Evolutionary conservation across 1,139 yeast genomes (phyloP).

Genomic region (Pichia inconspicua): DNA sequence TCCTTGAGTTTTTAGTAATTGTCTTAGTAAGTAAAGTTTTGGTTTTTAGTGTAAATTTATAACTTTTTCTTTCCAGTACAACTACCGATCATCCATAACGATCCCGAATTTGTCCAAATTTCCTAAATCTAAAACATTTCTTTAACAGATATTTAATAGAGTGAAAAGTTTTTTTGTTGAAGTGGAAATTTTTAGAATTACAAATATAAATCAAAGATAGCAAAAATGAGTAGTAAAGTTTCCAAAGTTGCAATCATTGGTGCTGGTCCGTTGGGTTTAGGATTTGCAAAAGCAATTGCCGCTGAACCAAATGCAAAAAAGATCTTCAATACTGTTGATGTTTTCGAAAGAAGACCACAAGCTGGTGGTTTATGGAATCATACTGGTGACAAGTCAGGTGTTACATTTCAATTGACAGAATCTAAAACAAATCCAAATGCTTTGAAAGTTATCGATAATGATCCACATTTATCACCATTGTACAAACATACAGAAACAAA

Average conservation of each 20-base stretch:
- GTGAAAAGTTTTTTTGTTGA: background rate
- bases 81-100: too few species aligned
- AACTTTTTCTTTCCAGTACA: background rate
- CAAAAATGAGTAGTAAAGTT: constrained; percentile 3
- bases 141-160: background rate
- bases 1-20: too few species aligned
- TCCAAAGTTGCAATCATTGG: constrained; percentile 38
- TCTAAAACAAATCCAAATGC: constrained; percentile 11
- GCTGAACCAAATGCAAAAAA: constrained; percentile 32
- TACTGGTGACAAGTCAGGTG: constrained; percentile 27
- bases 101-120: background rate
- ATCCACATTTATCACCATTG: constrained; percentile 36
- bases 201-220: background rate
- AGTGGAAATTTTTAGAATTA: background rate
- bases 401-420: constrained; percentile 12
- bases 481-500: constrained; percentile 44
- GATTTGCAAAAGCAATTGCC: constrained; percentile 41
- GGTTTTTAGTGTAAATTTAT: background rate
- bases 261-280: constrained; percentile 46
- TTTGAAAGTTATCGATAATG: constrained; percentile 29
- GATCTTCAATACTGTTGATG: constrained; percentile 29
- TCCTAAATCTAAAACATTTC: background rate
- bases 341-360: constrained; percentile 36
- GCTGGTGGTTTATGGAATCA: constrained; percentile 46
- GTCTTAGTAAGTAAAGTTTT: background rate